Evolutionary conservation across 371 early-diverging fungal species (phyloP).

Genomic region (Dichotomocladium elegans): DNA sequence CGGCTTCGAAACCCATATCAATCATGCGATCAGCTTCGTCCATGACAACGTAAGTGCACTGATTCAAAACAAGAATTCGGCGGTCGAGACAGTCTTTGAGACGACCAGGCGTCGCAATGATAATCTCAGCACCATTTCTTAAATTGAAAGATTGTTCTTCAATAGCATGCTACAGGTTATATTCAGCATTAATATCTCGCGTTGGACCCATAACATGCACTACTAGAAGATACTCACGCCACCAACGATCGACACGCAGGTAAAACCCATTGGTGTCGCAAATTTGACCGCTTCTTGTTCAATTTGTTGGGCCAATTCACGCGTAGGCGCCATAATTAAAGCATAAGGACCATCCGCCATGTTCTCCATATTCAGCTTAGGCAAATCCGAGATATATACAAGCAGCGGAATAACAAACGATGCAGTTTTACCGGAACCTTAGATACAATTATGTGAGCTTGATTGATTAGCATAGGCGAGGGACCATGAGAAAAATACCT

Average conservation of each 20-base stretch:
- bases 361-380: constrained; percentile 69
- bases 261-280: constrained; percentile 74
- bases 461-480: background rate
- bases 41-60: constrained; percentile 92
- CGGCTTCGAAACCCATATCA: constrained; percentile 96
- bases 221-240: constrained; percentile 61
- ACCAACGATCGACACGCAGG: constrained; percentile 90
- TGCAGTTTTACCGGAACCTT: constrained; percentile 93
- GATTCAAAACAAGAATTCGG: constrained; percentile 78
- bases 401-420: constrained; percentile 96
- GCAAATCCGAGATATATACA: constrained; percentile 78
- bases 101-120: constrained; percentile 98
- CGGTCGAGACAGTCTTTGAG: constrained; percentile 86
- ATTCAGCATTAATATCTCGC: background rate
- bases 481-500: constrained; percentile 47
- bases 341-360: constrained; percentile 89
- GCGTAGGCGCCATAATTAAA: constrained; percentile 92
- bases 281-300: constrained; percentile 88
- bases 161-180: constrained; percentile 58
- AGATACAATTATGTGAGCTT: background rate
- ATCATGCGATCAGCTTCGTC: constrained; percentile 99
- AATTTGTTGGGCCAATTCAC: constrained; percentile 95
- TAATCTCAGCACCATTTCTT: constrained; percentile 86
- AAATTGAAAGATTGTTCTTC: constrained; percentile 83
- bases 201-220: no score